Conservation (phyloP, 495 filamentous ascomycete genomes). For the Parathielavia appendiculata region DNA sequence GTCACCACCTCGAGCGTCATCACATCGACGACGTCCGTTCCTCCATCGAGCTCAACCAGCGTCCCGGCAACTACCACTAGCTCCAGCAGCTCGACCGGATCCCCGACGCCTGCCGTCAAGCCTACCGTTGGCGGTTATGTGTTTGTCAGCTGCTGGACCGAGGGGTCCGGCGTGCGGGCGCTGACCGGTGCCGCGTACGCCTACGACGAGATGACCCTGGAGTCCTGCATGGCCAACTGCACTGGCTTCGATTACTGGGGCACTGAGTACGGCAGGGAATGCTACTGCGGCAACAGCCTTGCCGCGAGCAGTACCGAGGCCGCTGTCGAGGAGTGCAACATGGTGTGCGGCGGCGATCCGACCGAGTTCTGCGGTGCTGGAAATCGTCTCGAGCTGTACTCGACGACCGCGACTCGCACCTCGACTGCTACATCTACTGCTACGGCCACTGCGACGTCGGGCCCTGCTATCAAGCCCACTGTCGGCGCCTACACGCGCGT, state of each 20-base stretch:
- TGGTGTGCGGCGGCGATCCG: slow-evolving; percentile 45
- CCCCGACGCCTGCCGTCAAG: slow-evolving; percentile 34
- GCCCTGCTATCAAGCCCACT: slow-evolving; percentile 30
- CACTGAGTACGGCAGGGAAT: slow-evolving; percentile 48
- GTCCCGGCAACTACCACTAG: slow-evolving; percentile 10
- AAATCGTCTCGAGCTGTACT: slow-evolving; percentile 44
- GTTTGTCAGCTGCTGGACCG: slow-evolving; percentile 45
- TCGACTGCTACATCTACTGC: slow-evolving; percentile 26
- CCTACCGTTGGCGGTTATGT: slow-evolving; percentile 38
- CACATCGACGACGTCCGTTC: slow-evolving; percentile 26
- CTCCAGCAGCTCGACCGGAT: slow-evolving; percentile 18
- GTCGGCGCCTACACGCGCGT: slow-evolving; percentile 37
- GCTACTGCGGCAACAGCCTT: slow-evolving; percentile 49
- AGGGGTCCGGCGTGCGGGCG: slow-evolving; percentile 40
- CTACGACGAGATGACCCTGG: slow-evolving; percentile 49
- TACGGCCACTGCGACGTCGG: slow-evolving; percentile 34
- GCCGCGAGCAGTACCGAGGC: slow-evolving; percentile 37
- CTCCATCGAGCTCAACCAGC: slow-evolving; percentile 19
- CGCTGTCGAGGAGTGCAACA: slow-evolving; percentile 42
- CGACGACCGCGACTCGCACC: slow-evolving; percentile 37
- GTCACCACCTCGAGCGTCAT: slow-evolving; percentile 9
- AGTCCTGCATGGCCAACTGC: slow-evolving; percentile 45
- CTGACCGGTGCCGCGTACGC: slow-evolving; percentile 35
- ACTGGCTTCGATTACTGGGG: slow-evolving; percentile 44
- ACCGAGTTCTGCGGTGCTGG: slow-evolving; percentile 44